These are phyloP conservation scores for Rhizopogon vulgaris DNA, from an alignment of 768 basidiomycete species.

Conservation along the genomic window DNA sequence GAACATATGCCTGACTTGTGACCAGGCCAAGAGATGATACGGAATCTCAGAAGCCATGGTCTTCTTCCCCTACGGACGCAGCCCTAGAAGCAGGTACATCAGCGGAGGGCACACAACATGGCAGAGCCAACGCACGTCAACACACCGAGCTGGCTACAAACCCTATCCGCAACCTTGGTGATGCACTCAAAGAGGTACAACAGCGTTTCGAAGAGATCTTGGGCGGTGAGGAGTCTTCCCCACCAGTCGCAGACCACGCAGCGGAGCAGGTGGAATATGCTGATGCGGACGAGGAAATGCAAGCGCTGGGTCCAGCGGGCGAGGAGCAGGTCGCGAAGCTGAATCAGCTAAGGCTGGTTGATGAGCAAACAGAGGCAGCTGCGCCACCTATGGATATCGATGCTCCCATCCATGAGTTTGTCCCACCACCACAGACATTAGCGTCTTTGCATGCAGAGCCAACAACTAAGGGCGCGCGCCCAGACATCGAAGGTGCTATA, in stretches of 20 bases:
- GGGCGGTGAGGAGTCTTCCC: conserved; percentile 30
- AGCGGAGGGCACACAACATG: conserved; percentile 40
- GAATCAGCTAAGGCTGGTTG: conserved; percentile 71
- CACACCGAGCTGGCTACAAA: conserved; percentile 38
- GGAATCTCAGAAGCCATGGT: neutral
- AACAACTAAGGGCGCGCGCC: conserved; percentile 17
- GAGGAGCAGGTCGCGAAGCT: conserved; percentile 81
- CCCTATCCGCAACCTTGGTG: conserved; percentile 75
- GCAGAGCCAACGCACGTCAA: conserved; percentile 33
- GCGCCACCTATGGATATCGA: conserved; percentile 46
- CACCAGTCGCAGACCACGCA: conserved; percentile 29
- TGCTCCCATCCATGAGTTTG: conserved; percentile 27
- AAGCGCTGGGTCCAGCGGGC: conserved; percentile 83
- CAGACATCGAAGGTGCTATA: conserved; percentile 42
- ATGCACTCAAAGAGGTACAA: conserved; percentile 74
- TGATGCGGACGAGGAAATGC: conserved; percentile 67
- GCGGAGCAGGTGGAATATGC: conserved; percentile 71
- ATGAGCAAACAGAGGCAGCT: conserved; percentile 40
- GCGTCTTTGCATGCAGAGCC: conserved; percentile 22
- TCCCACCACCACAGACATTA: conserved; percentile 12
- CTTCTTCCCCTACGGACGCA: neutral
- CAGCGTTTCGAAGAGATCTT: conserved; percentile 83
- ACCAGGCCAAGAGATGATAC: conserved; percentile 1
- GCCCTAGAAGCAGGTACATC: conserved; percentile 27
- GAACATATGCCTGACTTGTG: neutral